Base-by-base conservation (phyloP, 352 stramenopile species). In the Globisporangium nagaii region DNA sequence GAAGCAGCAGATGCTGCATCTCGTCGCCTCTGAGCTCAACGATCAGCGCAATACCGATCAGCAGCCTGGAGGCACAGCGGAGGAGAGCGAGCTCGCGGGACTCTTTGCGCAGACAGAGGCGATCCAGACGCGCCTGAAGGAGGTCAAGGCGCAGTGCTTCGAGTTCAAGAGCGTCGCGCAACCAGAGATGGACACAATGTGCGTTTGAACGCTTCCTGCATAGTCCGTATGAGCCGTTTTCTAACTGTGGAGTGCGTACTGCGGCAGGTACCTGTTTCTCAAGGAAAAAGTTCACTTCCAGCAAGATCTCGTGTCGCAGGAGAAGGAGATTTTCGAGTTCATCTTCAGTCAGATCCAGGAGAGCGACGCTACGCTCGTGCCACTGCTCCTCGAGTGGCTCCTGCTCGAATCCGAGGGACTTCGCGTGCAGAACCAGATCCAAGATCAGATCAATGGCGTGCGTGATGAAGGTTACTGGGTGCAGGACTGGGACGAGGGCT, bases 281-380 rank as follows among this genome's bases (percentile, higher is more conserved):
- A 92, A 92, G 43, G 81, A 92, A 46, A 92, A 92, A 42, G 73
- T 92, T 10, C 81, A 92, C 44, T 71, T 78, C 44, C 68, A 83
- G 20, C 66, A 88, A 24, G 81, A 92, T 46, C 67, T 92, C 11
- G 79, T 86, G 4, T 66, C 71, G 0, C 75, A 86, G 37, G 75
- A 89, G 25, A 78, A 71, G 9, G 79, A 86, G 12, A 90, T 92
- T 20, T 70, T 69, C 7, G 43, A 65, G 3, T 88, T 86, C 46
- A 70, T 92, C 34, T 88, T 90, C 56, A 56, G 65, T 0, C 58
- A 83, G 9, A 80, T 92, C 15, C 46, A 73, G 22, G 63, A 81
- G 25, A 74, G 67, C 9, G 79, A 92, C 22, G 71, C 81, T 8
- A 42, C 65, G 1, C 43, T 92, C 8, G 65, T 92, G 5, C 76